Conservation (phyloP, 1,139 yeast genomes). For the Sugiyamaella japonica region DNA sequence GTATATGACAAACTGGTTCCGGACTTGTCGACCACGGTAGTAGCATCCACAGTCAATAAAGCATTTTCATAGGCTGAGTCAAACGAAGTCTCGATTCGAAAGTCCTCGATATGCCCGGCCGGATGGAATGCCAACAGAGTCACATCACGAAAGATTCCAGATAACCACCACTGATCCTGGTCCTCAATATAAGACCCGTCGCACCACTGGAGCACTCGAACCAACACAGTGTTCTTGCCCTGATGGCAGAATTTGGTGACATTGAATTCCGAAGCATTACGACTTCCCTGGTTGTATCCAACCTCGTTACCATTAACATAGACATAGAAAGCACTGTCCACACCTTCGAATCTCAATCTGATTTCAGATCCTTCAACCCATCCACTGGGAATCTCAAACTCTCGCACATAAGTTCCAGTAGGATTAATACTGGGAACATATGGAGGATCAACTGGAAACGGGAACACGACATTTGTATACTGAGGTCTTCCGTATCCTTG, state of each 20-base stretch:
- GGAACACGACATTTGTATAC: conserved; percentile 40
- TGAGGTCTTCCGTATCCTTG: conserved; percentile 42
- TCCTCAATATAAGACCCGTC: conserved; percentile 43
- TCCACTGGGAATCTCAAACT: conserved; percentile 25
- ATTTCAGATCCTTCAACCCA: conserved; percentile 21
- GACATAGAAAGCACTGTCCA: conserved; percentile 41
- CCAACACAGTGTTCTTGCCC: conserved; percentile 26
- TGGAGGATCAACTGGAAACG: conserved; percentile 42
- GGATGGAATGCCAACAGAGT: conserved; percentile 26
- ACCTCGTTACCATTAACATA: conserved; percentile 37
- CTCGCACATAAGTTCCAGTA: conserved; percentile 38
- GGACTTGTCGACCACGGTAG: not conserved
- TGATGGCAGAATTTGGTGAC: conserved; percentile 25
- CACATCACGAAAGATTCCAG: conserved; percentile 38
- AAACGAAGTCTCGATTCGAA: conserved; percentile 22
- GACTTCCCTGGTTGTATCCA: conserved; percentile 41
- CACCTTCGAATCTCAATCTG: conserved; percentile 40
- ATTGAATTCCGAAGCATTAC: conserved; percentile 42
- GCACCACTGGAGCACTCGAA: conserved; percentile 42
- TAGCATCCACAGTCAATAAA: conserved; percentile 3
- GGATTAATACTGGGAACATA: conserved; percentile 40
- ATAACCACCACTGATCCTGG: conserved; percentile 44
- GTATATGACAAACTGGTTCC: not conserved
- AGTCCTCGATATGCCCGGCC: conserved; percentile 31
- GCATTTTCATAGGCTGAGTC: conserved; percentile 22